Conservation (phyloP, 1,139 yeast genomes). For the Suhomyces wounanorum region DNA sequence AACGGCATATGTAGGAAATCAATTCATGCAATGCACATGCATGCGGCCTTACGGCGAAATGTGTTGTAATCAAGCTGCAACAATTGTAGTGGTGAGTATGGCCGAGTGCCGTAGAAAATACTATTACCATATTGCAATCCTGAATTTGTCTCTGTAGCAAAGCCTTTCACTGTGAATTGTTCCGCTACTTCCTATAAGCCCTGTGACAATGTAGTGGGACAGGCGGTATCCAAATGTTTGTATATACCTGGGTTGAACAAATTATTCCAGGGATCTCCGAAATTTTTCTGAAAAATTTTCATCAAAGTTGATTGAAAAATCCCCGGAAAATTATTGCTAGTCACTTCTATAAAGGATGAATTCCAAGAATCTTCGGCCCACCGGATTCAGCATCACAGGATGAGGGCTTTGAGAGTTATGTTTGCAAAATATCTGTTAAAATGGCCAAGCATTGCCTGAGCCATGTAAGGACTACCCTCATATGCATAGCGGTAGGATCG, state of each 20-base stretch:
- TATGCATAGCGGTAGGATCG: neutral
- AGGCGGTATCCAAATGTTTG: no score
- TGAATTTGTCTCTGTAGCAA: neutral
- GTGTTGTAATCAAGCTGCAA: neutral
- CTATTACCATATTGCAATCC: neutral
- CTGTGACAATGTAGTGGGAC: neutral
- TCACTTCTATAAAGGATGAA: no score
- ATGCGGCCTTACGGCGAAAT: neutral
- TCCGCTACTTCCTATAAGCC: neutral
- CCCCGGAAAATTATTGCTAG: no score
- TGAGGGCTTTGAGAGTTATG: no score
- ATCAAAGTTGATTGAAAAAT: no score
- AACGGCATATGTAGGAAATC: neutral
- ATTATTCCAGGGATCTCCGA: no score
- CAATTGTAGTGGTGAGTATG: neutral
- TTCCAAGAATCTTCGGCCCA: no score
- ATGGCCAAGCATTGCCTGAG: neutral
- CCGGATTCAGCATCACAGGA: no score
- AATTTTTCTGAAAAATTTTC: no score
- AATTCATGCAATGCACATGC: neutral
- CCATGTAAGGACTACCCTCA: neutral
- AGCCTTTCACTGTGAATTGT: neutral
- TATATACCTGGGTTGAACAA: neutral
- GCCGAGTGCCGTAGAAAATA: neutral
- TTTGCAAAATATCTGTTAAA: neutral